Evolutionary conservation across 805 yeast genomes (phyloP).

Genomic region (Candida maesae): DNA sequence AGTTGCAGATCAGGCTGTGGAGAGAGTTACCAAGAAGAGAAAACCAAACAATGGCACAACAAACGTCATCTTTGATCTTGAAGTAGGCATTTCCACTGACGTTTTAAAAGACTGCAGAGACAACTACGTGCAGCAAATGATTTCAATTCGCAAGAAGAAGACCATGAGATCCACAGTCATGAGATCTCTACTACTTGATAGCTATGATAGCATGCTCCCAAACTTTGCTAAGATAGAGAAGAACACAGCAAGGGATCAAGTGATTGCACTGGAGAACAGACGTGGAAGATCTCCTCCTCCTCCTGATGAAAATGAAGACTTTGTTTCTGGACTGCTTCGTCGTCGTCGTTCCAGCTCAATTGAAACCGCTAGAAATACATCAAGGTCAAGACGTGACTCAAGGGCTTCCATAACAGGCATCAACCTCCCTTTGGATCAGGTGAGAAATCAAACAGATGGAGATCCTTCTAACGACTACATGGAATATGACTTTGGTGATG

Average conservation of each 20-base stretch:
- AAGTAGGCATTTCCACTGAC: slow-evolving; percentile 21
- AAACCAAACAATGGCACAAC: background rate
- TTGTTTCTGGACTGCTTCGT: slow-evolving; percentile 24
- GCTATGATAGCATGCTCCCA: background rate
- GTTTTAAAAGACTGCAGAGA: slow-evolving; percentile 24
- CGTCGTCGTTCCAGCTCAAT: slow-evolving; percentile 23
- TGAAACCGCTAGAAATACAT: slow-evolving; percentile 24
- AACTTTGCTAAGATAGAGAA: background rate
- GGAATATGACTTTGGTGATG: slow-evolving; percentile 6
- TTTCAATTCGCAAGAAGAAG: slow-evolving; percentile 1
- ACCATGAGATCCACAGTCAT: background rate
- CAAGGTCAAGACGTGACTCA: slow-evolving; percentile 24
- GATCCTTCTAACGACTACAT: background rate
- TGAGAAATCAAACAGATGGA: background rate
- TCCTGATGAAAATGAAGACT: slow-evolving; percentile 17
- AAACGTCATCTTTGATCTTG: slow-evolving; percentile 15
- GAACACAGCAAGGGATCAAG: no score
- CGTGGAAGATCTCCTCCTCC: slow-evolving; percentile 6
- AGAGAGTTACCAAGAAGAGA: slow-evolving; percentile 8
- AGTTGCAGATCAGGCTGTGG: background rate
- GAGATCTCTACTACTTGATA: no score
- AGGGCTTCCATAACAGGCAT: slow-evolving; percentile 23
- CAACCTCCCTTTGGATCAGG: background rate
- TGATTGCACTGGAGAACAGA: background rate
- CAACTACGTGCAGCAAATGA: slow-evolving; percentile 20